These are phyloP conservation scores for Coelastrella sp. DNA, from an alignment of 139 green algal species.

Conservation along the genomic window DNA sequence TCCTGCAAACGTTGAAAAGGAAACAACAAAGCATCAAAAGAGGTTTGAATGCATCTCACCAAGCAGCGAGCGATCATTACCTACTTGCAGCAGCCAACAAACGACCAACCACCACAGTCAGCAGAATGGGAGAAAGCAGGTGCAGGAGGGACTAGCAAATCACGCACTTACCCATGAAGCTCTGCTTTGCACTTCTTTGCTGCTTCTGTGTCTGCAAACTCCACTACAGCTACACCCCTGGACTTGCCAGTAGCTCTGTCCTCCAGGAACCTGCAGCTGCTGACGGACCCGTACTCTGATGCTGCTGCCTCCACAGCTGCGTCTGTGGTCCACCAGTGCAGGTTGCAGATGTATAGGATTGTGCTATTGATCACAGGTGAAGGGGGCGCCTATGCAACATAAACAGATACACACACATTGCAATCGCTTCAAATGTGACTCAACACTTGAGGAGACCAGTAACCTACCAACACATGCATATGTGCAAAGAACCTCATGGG, in stretches of 20 bases:
- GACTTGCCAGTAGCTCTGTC: conserved; percentile 89
- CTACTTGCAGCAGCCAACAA: too few species aligned
- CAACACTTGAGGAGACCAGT: too few species aligned
- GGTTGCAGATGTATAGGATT: conserved; percentile 84
- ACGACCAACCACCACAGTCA: not conserved
- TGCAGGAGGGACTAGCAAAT: too few species aligned
- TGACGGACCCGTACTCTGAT: conserved; percentile 68
- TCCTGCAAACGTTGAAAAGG: not conserved
- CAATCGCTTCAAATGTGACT: too few species aligned
- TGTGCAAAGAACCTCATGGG: too few species aligned
- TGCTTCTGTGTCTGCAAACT: conserved; percentile 68
- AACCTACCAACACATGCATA: too few species aligned
- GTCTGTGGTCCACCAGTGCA: conserved; percentile 96
- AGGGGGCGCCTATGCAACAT: not conserved
- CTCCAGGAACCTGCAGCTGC: conserved; percentile 81
- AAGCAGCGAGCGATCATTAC: too few species aligned
- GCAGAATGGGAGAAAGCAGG: not conserved
- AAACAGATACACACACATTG: not conserved
- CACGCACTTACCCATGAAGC: conserved; percentile 71
- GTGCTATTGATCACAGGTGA: conserved; percentile 10
- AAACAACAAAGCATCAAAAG: not conserved
- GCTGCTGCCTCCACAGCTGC: conserved; percentile 82
- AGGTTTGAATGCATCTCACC: too few species aligned
- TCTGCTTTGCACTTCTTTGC: conserved; percentile 69
- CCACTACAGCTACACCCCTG: conserved; percentile 84